Percentiles rank a stretch among this genome's conserved stretches.
Conservation (phyloP, 1,139 yeast genomes). For the Pichia sp. region DNA sequence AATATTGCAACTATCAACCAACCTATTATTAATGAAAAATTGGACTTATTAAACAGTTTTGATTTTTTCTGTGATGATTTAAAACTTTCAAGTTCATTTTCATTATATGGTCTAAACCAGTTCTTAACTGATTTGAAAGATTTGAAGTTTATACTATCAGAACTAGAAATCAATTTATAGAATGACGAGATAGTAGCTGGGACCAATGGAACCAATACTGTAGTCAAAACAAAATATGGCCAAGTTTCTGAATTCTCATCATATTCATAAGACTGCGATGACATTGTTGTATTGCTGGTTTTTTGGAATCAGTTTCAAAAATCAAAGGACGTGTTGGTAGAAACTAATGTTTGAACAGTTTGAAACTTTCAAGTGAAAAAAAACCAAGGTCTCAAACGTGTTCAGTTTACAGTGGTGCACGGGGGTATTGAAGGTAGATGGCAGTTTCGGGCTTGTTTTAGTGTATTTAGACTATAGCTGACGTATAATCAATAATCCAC, state of each 20-base stretch:
- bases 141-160: neutral
- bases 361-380: neutral
- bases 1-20: slow-evolving; percentile 59
- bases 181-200: slow-evolving; percentile 52
- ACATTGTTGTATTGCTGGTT: slow-evolving; percentile 18
- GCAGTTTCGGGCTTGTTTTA: too few relatives aligned
- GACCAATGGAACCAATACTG: slow-evolving; percentile 56
- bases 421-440: too few relatives aligned
- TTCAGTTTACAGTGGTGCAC: slow-evolving; percentile 2
- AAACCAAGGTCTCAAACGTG: neutral
- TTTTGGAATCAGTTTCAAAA: neutral
- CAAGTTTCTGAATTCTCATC: slow-evolving; percentile 92
- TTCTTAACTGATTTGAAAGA: slow-evolving; percentile 11
- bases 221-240: slow-evolving; percentile 87
- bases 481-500: too few relatives aligned
- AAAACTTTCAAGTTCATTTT: slow-evolving; percentile 37
- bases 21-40: slow-evolving; percentile 49
- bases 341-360: neutral
- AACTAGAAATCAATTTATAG: neutral
- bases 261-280: slow-evolving; percentile 50
- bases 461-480: too few relatives aligned
- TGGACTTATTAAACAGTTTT: slow-evolving; percentile 38
- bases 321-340: neutral
- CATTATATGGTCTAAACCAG: slow-evolving; percentile 36
- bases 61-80: slow-evolving; percentile 33